Base-by-base conservation (phyloP, 1,139 yeast genomes). In the Lodderomyces metapsilosis region DNA sequence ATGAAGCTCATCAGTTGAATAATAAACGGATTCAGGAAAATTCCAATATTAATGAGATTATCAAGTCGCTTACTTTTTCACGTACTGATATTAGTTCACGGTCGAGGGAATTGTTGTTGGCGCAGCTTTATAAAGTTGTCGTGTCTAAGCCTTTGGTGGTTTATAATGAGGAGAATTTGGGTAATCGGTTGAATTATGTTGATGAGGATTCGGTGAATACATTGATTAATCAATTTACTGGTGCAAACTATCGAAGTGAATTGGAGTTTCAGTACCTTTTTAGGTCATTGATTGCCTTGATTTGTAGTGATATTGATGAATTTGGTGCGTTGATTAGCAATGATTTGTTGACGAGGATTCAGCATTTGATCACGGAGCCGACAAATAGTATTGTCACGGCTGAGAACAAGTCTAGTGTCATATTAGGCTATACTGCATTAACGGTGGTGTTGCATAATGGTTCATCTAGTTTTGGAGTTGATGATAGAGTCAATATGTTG, bases 291-390 rank as follows among this genome's bases (percentile, higher is more conserved):
- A 60, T 71, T 34, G 71, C 76, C 1, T 62, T 77, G 39, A 58
- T 72, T 20, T 65, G 65, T 17, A 69, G 78, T 43, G 78, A 77
- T 50, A 64, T 75, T 20, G 81, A 78, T 44, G 82, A 77, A 43
- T 74, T 74, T 49, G 74, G 80, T 12, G 64, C 62, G n/a, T 60
- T 71, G 42, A 69, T 69, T 4, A 61, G 74, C 32, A 61, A 66
- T 3, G 74, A 65, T 20, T 61, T 77, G 38, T 54, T 75, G 37
- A 64, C 59, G 4, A 47, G 57, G 21, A 54, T 78, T 24, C 55
- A 64, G 42, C 49, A 49, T 15, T 53, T 71, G 32, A 60, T 72
- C 21, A 58, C 57, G 33, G 75, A 67, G 33, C 66, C 70, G 2
- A 61, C 73, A 1, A 57, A 59, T 11, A 51, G 62, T 31, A 46